A percentile compares a stretch with the other conserved stretches of the same genome.
These are phyloP conservation scores for Chenopodium quinoa DNA, from an alignment of 148 eudicot species.

Conservation along the genomic window DNA sequence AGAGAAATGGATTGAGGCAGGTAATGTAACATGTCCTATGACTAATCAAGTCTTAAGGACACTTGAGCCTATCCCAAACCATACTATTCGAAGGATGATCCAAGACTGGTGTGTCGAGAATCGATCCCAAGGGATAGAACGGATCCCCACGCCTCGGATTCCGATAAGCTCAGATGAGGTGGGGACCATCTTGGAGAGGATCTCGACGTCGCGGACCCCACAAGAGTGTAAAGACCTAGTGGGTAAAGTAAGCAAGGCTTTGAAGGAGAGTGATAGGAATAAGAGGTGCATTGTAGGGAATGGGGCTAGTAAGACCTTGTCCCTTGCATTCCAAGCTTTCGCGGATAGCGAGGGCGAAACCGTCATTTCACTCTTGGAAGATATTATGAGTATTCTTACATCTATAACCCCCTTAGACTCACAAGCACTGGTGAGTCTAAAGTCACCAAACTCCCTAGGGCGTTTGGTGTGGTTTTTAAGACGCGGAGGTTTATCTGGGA, in stretches of 20 bases:
- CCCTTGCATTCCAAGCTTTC: slow-evolving; percentile 38
- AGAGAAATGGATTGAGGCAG: slow-evolving; percentile 75
- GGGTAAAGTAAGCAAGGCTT: slow-evolving; percentile 34
- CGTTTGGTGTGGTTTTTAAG: slow-evolving; percentile 46
- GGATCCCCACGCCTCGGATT: slow-evolving; percentile 76
- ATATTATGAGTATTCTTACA: slow-evolving; percentile 38
- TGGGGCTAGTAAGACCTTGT: slow-evolving; percentile 35
- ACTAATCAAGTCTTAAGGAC: slow-evolving; percentile 52
- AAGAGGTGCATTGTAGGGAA: slow-evolving; percentile 39
- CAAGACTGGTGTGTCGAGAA: slow-evolving; percentile 91
- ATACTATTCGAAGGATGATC: slow-evolving; percentile 68
- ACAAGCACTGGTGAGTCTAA: slow-evolving; percentile 32
- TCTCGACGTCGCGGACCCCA: slow-evolving; percentile 10
- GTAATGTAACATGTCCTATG: slow-evolving; percentile 70
- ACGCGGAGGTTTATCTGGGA: slow-evolving; percentile 42
- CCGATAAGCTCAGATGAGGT: slow-evolving; percentile 50
- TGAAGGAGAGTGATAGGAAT: slow-evolving; percentile 63
- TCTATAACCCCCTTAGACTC: slow-evolving; percentile 36
- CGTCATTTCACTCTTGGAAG: slow-evolving; percentile 37
- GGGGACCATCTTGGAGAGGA: slow-evolving; percentile 30
- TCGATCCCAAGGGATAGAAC: slow-evolving; percentile 54
- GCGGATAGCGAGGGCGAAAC: slow-evolving; percentile 25
- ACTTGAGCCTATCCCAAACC: slow-evolving; percentile 76
- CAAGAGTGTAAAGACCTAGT: slow-evolving; percentile 34
- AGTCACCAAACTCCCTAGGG: slow-evolving; percentile 32